Percentiles rank a stretch among this genome's conserved stretches.
These are phyloP conservation scores for Acacia crassicarpa DNA, from an alignment of 306 rosid genomes.

Conservation along the genomic window DNA sequence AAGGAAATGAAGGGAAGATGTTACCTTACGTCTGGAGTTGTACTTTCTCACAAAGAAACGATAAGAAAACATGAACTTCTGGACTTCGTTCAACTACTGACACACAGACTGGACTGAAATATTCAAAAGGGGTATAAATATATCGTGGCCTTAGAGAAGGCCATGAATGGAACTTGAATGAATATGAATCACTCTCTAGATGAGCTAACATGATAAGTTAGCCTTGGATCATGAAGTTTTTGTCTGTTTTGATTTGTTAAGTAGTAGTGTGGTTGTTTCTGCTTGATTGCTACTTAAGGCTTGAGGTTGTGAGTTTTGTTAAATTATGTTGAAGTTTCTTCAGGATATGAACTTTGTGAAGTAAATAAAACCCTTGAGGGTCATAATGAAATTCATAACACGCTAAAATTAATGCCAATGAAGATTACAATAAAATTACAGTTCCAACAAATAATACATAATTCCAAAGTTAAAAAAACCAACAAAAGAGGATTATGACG, in stretches of 20 bases:
- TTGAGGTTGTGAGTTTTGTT: background rate
- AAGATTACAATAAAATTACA: too few species aligned
- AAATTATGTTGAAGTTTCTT: background rate
- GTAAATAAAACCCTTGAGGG: background rate
- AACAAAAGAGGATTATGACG: background rate
- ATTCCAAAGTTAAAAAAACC: too few species aligned
- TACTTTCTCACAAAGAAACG: background rate
- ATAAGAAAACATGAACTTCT: conserved; percentile 11
- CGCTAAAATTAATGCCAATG: too few species aligned
- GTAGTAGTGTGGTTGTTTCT: background rate
- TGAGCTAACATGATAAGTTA: background rate
- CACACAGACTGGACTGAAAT: too few species aligned
- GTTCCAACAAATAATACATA: background rate
- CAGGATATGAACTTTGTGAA: background rate
- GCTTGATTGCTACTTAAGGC: background rate
- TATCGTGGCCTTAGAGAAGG: conserved; percentile 7
- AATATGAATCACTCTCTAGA: background rate
- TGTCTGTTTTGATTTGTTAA: background rate
- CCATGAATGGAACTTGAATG: background rate
- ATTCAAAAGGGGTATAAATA: conserved; percentile 29
- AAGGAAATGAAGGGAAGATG: too few species aligned
- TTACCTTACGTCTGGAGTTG: too few species aligned
- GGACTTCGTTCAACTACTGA: too few species aligned
- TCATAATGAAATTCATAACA: too few species aligned
- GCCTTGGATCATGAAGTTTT: background rate